Evolutionary conservation across 2,329 filamentous ascomycete genomes (phyloP).

Genomic region (Aureobasidium sp.): DNA sequence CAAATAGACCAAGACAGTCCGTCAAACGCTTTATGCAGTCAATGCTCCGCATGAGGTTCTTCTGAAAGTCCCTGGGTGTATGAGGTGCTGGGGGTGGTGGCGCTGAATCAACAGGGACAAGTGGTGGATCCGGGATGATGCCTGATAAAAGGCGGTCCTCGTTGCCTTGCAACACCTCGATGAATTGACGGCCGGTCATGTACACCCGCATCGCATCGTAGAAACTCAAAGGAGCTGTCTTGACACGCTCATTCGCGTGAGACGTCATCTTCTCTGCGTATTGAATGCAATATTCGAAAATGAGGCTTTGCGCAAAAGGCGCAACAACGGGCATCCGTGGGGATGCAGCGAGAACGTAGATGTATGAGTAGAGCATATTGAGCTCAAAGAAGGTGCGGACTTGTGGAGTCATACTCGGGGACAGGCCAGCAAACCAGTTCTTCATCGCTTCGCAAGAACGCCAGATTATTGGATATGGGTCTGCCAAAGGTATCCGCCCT

Average conservation of each 20-base stretch:
- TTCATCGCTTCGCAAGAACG: slow-evolving; percentile 68
- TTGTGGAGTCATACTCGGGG: slow-evolving; percentile 54
- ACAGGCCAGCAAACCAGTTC: slow-evolving; percentile 74
- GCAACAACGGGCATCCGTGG: slow-evolving; percentile 64
- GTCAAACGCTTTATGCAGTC: slow-evolving; percentile 43
- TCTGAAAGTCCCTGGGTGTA: slow-evolving; percentile 24
- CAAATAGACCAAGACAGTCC: slow-evolving; percentile 39
- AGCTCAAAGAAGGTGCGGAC: slow-evolving; percentile 76
- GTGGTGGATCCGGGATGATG: slow-evolving; percentile 34
- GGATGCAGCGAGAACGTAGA: slow-evolving; percentile 80
- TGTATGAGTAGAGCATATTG: slow-evolving; percentile 83
- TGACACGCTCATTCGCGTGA: slow-evolving; percentile 53
- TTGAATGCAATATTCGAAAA: slow-evolving; percentile 80
- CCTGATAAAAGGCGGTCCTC: slow-evolving; percentile 39
- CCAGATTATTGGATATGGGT: slow-evolving; percentile 67
- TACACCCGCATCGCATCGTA: slow-evolving; percentile 81
- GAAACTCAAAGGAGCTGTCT: slow-evolving; percentile 69
- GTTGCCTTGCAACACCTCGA: slow-evolving; percentile 50
- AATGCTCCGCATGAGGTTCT: slow-evolving; percentile 37
- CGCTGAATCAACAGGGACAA: slow-evolving; percentile 32
- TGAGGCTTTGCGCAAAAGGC: slow-evolving; percentile 68
- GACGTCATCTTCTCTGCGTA: slow-evolving; percentile 70
- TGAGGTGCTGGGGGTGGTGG: slow-evolving; percentile 29
- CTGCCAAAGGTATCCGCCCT: slow-evolving; percentile 59
- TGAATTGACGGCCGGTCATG: slow-evolving; percentile 55